phyloP scores from a whole-genome alignment of 148 eudicot genomes.

The Camellia lanceoleosa region DNA sequence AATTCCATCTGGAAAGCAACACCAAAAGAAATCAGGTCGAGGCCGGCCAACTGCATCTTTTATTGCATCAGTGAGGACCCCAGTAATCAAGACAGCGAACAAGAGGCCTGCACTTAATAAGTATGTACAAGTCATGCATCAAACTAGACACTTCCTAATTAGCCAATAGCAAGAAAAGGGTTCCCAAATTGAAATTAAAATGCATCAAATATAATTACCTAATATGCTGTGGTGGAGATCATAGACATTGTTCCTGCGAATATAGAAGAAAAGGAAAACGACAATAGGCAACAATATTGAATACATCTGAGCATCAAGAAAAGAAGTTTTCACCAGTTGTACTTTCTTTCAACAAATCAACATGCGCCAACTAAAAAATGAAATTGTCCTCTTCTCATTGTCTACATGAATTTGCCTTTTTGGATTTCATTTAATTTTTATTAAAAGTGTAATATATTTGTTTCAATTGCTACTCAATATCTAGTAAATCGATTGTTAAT shows the following conservation, averaged over 20 bases:
- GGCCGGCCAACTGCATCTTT: constrained; percentile 96
- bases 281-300: constrained; percentile 61
- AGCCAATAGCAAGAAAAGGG: not conserved
- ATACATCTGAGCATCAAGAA: constrained; percentile 38
- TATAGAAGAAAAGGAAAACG: constrained; percentile 47
- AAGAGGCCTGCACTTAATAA: constrained; percentile 48
- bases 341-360: not conserved
- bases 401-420: not conserved
- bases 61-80: constrained; percentile 85
- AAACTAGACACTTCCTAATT: not conserved
- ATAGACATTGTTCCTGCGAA: constrained; percentile 57
- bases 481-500: not conserved
- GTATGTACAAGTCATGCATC: not conserved
- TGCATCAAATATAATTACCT: constrained; percentile 34
- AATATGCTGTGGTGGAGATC: constrained; percentile 76
- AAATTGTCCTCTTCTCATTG: not conserved
- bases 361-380: not conserved
- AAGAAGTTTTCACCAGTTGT: not conserved
- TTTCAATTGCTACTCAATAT: not conserved
- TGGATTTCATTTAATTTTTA: not conserved
- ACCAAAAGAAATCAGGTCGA: constrained; percentile 91
- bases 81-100: constrained; percentile 62
- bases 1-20: constrained; percentile 84
- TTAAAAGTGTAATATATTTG: not conserved
- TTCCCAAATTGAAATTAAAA: not conserved